Base-by-base conservation (phyloP, 2,329 filamentous ascomycete species). In the Thielaviopsis punctulata region DNA sequence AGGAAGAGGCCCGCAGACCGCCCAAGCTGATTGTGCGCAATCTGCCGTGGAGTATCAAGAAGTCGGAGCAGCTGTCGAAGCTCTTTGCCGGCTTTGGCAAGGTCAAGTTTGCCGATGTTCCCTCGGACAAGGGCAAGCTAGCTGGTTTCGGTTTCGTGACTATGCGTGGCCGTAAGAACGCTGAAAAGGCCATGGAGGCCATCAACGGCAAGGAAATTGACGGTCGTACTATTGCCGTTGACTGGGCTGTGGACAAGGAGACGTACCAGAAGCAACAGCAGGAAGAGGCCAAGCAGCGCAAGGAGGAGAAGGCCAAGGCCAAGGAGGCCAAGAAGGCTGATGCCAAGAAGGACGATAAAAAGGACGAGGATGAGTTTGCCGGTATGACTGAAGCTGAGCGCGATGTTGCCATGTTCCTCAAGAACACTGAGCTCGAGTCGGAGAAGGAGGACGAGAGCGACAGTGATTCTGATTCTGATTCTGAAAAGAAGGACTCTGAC, bases 181-280 rank as follows among this genome's bases (percentile, higher is more conserved):
- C 92, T 0, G 86, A 96, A 65, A 87, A 81, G 64, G 92, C 92
- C 1, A 73, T 98, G 53, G 79, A 83, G 55, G 79, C 75, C 21
- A 72, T 96, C 59, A 98, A 96, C 66, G 92, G 90, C 54, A 95
- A 86, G 64, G 79, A 84, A 56, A 75, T 98, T 19, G 89, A 95
- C 63, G 92, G 89, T 2, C 77, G 92, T 60, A 84, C 82, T 8
- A 67, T 98, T 56, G 92, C 90, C 24, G 92, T 98, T 6, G 92
- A 98, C 68, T 98, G 87, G 86, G 90, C 93, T 27, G 88, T 96
- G 3, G 87, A 95, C 56, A 95, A 93, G 69, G 75, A 82, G 43
- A 80, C 82, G 6, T 98, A 87, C 87, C 77, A 89, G 56, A 73
- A 79, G 56, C 71, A 80, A 57, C 73, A 79, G 51, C 63, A 69